Base-by-base conservation (phyloP, 1,284 basidiomycete genomes). In the Pseudozyma tsukubaensis region DNA sequence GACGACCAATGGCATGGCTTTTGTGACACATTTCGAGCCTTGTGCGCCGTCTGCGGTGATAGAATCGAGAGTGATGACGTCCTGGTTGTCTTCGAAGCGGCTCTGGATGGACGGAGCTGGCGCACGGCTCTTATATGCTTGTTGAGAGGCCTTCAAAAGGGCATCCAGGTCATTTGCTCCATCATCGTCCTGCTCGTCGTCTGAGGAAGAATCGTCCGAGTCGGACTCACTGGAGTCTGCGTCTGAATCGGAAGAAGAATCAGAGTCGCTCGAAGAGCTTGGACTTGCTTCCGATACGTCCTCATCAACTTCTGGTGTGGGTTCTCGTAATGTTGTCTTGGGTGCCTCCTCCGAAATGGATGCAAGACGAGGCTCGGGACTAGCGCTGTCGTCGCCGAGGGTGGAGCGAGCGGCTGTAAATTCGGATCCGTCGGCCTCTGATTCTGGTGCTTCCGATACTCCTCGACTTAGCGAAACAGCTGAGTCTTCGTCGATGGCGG, bases 21-120 rank as follows among this genome's bases (percentile, higher is more conserved):
- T 72, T 50, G 50, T 54, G 29, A 59, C 21, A 18, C 68, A 61
- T 48, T 65, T 58, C 29, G 48, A 44, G 32, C 21, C 19, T 39
- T 50, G 21, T 10, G 54, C 40, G 14, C 36, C 48, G 16, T 58
- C 58, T 8, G 43, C 29, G 5, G 10, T 21, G 18, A 24, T 42
- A 19, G 58, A 42, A 21, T 70, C 66, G 21, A 78, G 65, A 3
- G 61, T 55, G 61, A 78, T 76, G 50, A 73, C 56, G 36, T 78
- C 76, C 50, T 76, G 59, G 37, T 76, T 68, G 45, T 70, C 70
- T 24, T 70, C 72, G 37, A 70, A 72, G 2, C 57, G 66, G 32
- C 55, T 60, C 21, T 61, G 37, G 21, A 49, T 16, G 14, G 49
- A 11, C 10, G 56, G 39, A 2, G 45, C 21, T 9, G 67, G 44